Evolutionary conservation across 257 asterid species (phyloP).

Genomic region (Nicotiana obtusifolia): DNA sequence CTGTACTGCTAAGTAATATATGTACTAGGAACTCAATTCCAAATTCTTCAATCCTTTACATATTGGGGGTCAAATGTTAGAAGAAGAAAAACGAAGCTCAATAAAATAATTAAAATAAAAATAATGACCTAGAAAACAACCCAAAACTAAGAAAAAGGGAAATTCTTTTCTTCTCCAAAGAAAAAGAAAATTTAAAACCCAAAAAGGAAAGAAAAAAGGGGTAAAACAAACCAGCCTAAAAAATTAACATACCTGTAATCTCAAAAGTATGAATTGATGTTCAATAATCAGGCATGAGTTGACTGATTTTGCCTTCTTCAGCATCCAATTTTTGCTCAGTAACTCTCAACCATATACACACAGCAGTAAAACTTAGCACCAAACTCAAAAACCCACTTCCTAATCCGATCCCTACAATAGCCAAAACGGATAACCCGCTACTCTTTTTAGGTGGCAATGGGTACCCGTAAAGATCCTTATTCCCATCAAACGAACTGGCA

Average conservation of each 20-base stretch:
- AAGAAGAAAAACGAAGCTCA: neutral
- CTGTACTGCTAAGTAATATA: neutral
- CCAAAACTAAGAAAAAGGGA: neutral
- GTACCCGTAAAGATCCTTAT: constrained; percentile 75
- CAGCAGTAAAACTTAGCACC: constrained; percentile 80
- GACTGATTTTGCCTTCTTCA: constrained; percentile 70
- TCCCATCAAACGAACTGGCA: constrained; percentile 68
- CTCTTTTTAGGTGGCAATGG: constrained; percentile 71
- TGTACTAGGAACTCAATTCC: neutral
- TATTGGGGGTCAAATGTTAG: constrained; percentile 11
- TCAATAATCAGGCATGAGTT: constrained; percentile 87
- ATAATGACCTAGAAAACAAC: neutral
- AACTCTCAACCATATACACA: constrained; percentile 79
- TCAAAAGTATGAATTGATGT: neutral
- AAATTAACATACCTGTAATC: neutral
- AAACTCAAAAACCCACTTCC: constrained; percentile 86
- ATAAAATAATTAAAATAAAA: neutral
- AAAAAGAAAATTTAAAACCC: neutral
- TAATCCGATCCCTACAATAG: constrained; percentile 91
- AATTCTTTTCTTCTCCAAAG: neutral
- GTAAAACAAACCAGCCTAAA: neutral
- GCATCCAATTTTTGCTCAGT: constrained; percentile 55
- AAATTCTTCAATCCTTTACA: neutral
- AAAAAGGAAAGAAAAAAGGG: neutral
- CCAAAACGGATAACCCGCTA: constrained; percentile 53